Evolutionary conservation across 2,329 filamentous ascomycete genomes (phyloP), one percentile per base, ranked within the genome.

Genomic region (Botrytis cinerea): DNA sequence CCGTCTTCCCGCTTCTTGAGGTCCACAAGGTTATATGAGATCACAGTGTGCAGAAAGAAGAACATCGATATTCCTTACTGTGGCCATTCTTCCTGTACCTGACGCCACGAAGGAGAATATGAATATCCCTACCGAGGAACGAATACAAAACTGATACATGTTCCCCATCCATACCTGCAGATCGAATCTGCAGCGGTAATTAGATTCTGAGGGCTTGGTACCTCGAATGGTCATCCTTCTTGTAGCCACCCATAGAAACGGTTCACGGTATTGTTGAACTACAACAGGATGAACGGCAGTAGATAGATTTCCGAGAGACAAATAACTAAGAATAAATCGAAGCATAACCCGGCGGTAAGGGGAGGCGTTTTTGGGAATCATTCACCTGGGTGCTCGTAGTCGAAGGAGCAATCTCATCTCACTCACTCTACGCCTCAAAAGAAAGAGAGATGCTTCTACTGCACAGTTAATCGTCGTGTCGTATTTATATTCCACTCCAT

Each of bases 141-240:
- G 35, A 63, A 32, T 48, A 66, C 5, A 48, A 28, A 48, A 22
- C 2, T 38, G 28, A 54, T 54, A 54, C 48, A 48, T 38, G 38
- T 51, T 51, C 63, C n/a, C 22, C 14, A 51, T 67, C 7, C 16
- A 54, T 35, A 67, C 32, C 60, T 51, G 63, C 32, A 51, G 63
- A 67, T n/a, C 22, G n/a, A 25, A 28, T 25, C 48, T 68, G 64
- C 64, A 68, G 35, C 46, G 63, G 46, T 51, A 67, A 68, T 68
- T 54, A 54, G 54, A 38, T 51, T 4, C 46, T 54, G 18, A n/a
- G 46, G 4, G 22, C 14, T 68, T 54, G 64, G 64, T 68, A 40
- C 28, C 32, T 35, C 22, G 16, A 28, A 43, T 54, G 64, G 35
- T 54, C 64, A 68, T 40, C 32, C 46, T n/a, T 54, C 25, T 54